A percentile compares a stretch with the other conserved stretches of the same genome.
Evolutionary conservation across 768 basidiomycete species (phyloP).

Genomic region (Mycena polygramma): DNA sequence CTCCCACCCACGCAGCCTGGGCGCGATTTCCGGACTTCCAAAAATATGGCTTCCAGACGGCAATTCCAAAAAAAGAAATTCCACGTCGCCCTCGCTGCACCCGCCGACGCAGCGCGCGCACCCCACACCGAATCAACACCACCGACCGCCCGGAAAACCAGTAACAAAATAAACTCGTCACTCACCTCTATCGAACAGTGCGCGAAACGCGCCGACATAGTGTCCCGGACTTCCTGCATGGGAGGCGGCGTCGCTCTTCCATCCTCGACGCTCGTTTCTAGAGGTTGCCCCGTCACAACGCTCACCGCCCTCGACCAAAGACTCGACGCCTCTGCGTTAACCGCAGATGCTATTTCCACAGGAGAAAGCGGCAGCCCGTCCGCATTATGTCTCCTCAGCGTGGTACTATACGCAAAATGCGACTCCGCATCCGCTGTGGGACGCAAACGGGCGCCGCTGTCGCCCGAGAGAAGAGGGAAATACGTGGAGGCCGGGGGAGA

Average conservation of each 20-base stretch:
- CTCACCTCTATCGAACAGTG: conserved; percentile 75
- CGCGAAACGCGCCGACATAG: conserved; percentile 77
- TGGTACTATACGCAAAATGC: conserved; percentile 90
- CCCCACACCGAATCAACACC: no score
- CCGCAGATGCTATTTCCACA: conserved; percentile 59
- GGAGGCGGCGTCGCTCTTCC: conserved; percentile 51
- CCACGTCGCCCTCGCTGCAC: no score
- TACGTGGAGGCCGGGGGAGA: conserved; percentile 89
- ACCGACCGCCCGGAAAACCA: not conserved
- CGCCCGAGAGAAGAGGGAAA: conserved; percentile 71
- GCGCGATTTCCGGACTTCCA: no score
- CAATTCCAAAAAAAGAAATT: no score
- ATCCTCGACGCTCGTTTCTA: conserved; percentile 50
- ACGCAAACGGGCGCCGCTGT: conserved; percentile 63
- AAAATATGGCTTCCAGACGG: no score
- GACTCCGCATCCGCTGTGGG: conserved; percentile 74
- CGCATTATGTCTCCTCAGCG: conserved; percentile 74
- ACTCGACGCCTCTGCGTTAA: conserved; percentile 62
- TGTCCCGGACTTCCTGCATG: conserved; percentile 58
- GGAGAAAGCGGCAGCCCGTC: conserved; percentile 64
- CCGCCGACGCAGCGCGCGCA: no score
- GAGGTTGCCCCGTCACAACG: conserved; percentile 54
- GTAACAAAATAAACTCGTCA: conserved; percentile 23
- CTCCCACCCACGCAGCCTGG: no score
- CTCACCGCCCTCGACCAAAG: conserved; percentile 64